phyloP scores from a whole-genome alignment of 768 basidiomycete species.

The Multifurca ochricompacta region DNA sequence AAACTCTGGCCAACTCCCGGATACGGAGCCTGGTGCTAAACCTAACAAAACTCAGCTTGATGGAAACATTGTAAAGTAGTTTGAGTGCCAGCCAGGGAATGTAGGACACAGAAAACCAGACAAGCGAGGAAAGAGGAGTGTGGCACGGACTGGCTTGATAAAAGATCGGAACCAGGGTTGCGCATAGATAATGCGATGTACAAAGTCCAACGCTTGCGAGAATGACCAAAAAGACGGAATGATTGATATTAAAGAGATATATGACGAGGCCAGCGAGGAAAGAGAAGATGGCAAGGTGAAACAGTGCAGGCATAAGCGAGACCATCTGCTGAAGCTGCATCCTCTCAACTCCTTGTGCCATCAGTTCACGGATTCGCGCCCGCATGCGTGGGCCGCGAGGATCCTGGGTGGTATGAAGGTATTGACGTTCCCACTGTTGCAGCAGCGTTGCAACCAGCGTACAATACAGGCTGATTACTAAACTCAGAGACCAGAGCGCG shows the following conservation, averaged over 20 bases:
- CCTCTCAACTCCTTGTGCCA: not conserved
- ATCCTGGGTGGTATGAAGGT: not conserved
- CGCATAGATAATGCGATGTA: not conserved
- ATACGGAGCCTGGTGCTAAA: not conserved
- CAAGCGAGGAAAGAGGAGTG: too few relatives aligned
- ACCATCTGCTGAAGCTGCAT: not conserved
- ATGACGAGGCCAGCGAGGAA: not conserved
- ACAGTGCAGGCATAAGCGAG: not conserved
- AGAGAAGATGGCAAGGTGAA: slow-evolving; percentile 1
- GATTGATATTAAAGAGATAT: not conserved
- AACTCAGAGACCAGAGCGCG: not conserved
- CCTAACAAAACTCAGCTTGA: not conserved
- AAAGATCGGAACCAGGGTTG: not conserved
- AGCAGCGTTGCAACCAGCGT: not conserved
- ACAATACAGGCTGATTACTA: not conserved
- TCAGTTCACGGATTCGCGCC: not conserved
- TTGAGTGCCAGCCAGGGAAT: not conserved
- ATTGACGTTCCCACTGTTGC: slow-evolving; percentile 3
- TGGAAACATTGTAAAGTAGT: not conserved
- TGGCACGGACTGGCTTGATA: not conserved
- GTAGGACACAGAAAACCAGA: not conserved
- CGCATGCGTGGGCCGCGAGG: not conserved
- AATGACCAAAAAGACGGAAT: not conserved
- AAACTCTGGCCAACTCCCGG: not conserved
- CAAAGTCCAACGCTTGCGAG: not conserved